Conservation (phyloP, 495 filamentous ascomycete genomes). For the Neurospora sp. region DNA sequence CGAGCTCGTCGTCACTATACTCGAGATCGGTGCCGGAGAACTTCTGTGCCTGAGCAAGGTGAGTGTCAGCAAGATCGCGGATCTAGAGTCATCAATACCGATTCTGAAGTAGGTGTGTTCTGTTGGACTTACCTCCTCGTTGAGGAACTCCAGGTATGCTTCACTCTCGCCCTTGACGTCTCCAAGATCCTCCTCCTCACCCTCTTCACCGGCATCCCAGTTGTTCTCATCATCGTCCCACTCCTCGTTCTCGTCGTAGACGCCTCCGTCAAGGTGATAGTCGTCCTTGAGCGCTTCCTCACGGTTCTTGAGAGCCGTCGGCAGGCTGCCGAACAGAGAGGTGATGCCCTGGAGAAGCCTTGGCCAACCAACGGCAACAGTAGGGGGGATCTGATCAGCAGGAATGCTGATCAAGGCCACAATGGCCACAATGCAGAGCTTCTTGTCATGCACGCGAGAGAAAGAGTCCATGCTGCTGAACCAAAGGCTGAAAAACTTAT, state of each 20-base stretch:
- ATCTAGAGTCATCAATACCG: slow-evolving; percentile 7
- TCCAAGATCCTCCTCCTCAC: slow-evolving; percentile 42
- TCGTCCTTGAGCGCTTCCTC: slow-evolving; percentile 92
- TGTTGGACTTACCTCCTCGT: slow-evolving; percentile 57
- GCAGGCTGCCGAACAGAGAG: slow-evolving; percentile 81
- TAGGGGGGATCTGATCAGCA: slow-evolving; percentile 68
- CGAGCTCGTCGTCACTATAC: slow-evolving; percentile 69
- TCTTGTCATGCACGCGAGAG: slow-evolving; percentile 93
- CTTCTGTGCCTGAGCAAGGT: slow-evolving; percentile 57
- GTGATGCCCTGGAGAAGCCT: slow-evolving; percentile 85
- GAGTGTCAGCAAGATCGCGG: slow-evolving; percentile 23
- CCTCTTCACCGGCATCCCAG: slow-evolving; percentile 36
- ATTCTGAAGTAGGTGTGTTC: background rate
- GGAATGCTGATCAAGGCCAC: slow-evolving; percentile 66
- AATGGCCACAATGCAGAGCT: slow-evolving; percentile 90
- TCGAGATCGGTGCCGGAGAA: slow-evolving; percentile 55
- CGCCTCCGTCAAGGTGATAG: slow-evolving; percentile 56
- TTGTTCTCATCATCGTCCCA: slow-evolving; percentile 63
- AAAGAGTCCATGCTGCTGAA: slow-evolving; percentile 94
- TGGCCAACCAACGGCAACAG: slow-evolving; percentile 95
- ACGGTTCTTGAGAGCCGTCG: slow-evolving; percentile 75
- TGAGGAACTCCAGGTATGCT: slow-evolving; percentile 91
- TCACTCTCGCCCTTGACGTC: slow-evolving; percentile 83
- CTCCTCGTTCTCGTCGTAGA: slow-evolving; percentile 70
- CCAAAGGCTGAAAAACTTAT: slow-evolving; percentile 98